These are phyloP conservation scores for Malassezia cuniculi DNA, from an alignment of 1,284 basidiomycete genomes.

Conservation along the genomic window DNA sequence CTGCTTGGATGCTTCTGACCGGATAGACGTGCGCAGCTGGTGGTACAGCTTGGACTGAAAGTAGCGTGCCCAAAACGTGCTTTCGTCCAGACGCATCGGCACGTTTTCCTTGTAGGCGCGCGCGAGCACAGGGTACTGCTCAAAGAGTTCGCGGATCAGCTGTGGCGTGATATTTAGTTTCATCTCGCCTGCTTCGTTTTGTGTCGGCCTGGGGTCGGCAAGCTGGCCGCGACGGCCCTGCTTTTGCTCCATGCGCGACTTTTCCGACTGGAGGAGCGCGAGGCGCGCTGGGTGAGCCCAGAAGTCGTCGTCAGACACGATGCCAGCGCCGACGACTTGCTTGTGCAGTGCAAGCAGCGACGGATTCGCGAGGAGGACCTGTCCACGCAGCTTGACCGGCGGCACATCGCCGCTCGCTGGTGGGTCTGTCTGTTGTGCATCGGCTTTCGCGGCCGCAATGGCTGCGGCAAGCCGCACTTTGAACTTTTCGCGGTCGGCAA, in stretches of 20 bases:
- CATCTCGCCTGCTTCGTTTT: constrained; percentile 48
- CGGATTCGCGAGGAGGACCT: constrained; percentile 32
- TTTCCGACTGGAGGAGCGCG: constrained; percentile 32
- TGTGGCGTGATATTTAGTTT: constrained; percentile 85
- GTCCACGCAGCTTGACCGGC: constrained; percentile 33
- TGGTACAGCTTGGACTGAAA: constrained; percentile 91
- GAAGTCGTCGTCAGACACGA: constrained; percentile 35
- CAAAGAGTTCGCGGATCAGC: constrained; percentile 86
- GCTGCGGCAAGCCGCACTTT: constrained; percentile 25
- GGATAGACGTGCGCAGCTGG: constrained; percentile 78
- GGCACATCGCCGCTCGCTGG: constrained; percentile 9
- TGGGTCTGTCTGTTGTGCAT: too few species aligned
- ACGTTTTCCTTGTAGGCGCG: constrained; percentile 87
- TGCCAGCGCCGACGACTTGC: constrained; percentile 33
- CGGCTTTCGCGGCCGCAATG: constrained; percentile 17
- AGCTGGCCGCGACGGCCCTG: constrained; percentile 35
- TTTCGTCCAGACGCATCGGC: constrained; percentile 71
- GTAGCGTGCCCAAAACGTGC: constrained; percentile 90
- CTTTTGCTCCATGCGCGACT: constrained; percentile 28
- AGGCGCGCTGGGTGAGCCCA: constrained; percentile 40
- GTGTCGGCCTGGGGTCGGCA: constrained; percentile 38
- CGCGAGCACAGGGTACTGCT: constrained; percentile 88
- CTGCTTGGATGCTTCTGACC: constrained; percentile 68
- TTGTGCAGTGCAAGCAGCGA: constrained; percentile 31
- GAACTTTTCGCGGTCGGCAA: constrained; percentile 25